Evolutionary conservation across 2,329 filamentous ascomycete genomes (phyloP).

Genomic region (Leptosphaerulina australis): DNA sequence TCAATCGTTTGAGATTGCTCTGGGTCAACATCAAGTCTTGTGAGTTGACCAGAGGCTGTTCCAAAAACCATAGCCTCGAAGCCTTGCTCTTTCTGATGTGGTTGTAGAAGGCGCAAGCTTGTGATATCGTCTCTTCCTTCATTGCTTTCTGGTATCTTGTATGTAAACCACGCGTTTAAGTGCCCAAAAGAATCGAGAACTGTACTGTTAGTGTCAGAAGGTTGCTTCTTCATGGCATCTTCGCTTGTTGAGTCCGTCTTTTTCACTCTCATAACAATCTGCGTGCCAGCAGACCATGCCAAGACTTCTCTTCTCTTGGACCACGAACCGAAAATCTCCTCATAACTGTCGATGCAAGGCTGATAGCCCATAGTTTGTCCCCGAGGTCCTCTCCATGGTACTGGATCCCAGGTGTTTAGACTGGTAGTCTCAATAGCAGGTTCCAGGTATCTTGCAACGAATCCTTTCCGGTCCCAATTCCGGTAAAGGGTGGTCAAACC

Average conservation of each 20-base stretch:
- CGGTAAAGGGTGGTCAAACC: constrained; percentile 62
- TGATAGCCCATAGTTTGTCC: constrained; percentile 65
- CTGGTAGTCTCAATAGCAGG: constrained; percentile 48
- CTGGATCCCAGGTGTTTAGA: constrained; percentile 42
- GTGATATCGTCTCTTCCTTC: constrained; percentile 66
- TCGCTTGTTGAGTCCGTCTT: constrained; percentile 46
- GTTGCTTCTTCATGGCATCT: neutral
- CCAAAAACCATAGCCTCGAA: constrained; percentile 60
- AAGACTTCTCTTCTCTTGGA: constrained; percentile 61
- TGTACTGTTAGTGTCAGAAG: constrained; percentile 23
- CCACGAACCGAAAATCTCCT: constrained; percentile 51
- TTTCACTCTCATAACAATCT: constrained; percentile 59
- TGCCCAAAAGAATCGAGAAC: constrained; percentile 43
- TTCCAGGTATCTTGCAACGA: constrained; percentile 61
- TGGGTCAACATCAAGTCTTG: constrained; percentile 34
- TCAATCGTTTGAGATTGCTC: constrained; percentile 16
- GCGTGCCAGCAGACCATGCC: constrained; percentile 65
- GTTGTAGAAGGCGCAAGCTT: constrained; percentile 59
- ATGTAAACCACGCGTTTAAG: constrained; percentile 57
- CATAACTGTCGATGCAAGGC: constrained; percentile 64
- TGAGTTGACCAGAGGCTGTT: constrained; percentile 61
- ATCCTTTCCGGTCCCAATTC: constrained; percentile 62
- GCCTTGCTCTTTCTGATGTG: constrained; percentile 46
- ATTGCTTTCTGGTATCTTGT: constrained; percentile 56
- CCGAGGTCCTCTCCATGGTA: constrained; percentile 50